Evolutionary conservation across 2,329 filamentous ascomycete genomes (phyloP).

Genomic region (Ramularia collo-cygni): DNA sequence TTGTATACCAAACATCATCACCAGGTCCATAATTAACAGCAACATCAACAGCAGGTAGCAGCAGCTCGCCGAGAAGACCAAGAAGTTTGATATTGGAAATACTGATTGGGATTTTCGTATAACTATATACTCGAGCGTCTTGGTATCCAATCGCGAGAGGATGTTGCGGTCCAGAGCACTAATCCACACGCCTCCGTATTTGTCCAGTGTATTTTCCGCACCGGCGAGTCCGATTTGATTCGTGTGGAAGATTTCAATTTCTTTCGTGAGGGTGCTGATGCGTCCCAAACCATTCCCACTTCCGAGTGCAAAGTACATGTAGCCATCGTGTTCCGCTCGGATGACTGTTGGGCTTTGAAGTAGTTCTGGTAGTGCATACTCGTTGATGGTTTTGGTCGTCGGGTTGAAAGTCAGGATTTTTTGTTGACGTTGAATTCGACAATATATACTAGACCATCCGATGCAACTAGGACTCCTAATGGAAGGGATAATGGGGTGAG

Average conservation of each 20-base stretch:
- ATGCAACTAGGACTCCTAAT: conserved; percentile 15
- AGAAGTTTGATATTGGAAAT: conserved; percentile 2
- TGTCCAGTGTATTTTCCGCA: conserved; percentile 18
- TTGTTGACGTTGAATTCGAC: conserved; percentile 15
- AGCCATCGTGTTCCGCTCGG: conserved; percentile 17
- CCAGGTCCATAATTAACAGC: conserved; percentile 18
- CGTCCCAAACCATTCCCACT: conserved; percentile 18
- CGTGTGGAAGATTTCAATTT: conserved; percentile 17
- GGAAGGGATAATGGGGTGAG: conserved; percentile 12
- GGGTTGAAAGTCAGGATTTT: conserved; percentile 14
- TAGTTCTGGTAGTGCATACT: conserved; percentile 14
- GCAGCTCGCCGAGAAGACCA: conserved; percentile 7
- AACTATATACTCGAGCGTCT: conserved; percentile 12
- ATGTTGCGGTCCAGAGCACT: conserved; percentile 12
- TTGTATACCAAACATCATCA: conserved; percentile 13
- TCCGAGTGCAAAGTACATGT: conserved; percentile 19
- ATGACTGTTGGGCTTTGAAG: conserved; percentile 17
- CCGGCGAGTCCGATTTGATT: conserved; percentile 9
- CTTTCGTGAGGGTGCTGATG: conserved; percentile 15
- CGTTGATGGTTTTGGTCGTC: conserved; percentile 12
- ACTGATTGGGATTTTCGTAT: conserved; percentile 7
- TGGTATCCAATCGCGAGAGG: conserved; percentile 12
- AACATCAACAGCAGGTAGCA: conserved; percentile 14
- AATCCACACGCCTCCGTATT: conserved; percentile 16
- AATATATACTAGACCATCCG: conserved; percentile 11